Base-by-base conservation (phyloP, 371 early-diverging fungal genomes). In the Choanephora cucurbitarum region DNA sequence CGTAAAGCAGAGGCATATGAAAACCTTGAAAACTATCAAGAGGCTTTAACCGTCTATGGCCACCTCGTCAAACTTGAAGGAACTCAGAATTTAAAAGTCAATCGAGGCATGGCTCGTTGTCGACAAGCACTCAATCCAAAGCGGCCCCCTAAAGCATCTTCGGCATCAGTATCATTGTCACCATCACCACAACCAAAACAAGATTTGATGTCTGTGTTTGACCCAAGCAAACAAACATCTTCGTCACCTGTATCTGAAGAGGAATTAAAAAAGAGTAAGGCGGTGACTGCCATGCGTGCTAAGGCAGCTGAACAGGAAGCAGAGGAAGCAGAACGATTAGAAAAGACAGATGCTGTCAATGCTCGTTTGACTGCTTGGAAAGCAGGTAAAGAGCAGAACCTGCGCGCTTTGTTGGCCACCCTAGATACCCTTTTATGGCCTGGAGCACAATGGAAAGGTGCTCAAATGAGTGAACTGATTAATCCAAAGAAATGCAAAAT, bases 401-500 rank as follows among this genome's bases (percentile, higher is more conserved):
- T 97, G 37, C 85, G 97, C n/a, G 96, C 96, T 5, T 71, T 98
- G 31, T 64, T 98, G 28, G 85, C 92, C 11, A 88, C 91, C 5
- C 67, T 97, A 40, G 92, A 96, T 57, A 73, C 79, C 4, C 72
- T 98, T 7, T 67, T 95, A 18, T 94, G 95, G 86, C 76, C 79
- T n/a, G 89, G 88, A 19, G 72, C 79, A 2, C 78, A 74, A 22
- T 93, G 93, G 89, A 86, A 83, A 54, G 75, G 83, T 2, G 84
- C 92, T 33, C 85, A 86, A 18, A 81, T 98, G 74, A 85, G 87
- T 33, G 94, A 95, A 57, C 70, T 98, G 50, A 83, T 98, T 32
- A 81, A 88, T 41, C 87, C 93, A 0, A 79, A 81, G 49, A 88
- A 90, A 67, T 95, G 96, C 53, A 98, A 98, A 74, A 77, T 91